Conservation (phyloP, 2,329 filamentous ascomycete genomes). For the Cladophialophora chaetospira region DNA sequence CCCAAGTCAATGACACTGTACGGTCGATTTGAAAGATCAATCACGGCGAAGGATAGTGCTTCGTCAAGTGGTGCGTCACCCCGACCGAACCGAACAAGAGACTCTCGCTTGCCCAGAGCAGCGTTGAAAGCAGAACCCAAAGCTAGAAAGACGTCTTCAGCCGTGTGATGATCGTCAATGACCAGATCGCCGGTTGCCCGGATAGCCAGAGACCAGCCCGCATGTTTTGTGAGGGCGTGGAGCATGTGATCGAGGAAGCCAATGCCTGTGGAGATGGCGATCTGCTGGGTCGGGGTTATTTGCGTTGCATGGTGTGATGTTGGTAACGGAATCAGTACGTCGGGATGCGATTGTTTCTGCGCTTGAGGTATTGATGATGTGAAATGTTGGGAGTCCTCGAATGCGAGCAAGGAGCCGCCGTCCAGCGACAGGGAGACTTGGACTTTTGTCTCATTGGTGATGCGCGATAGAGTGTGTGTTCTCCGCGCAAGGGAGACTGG, state of each 20-base stretch:
- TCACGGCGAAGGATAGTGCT: conserved; percentile 86
- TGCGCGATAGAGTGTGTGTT: conserved; percentile 76
- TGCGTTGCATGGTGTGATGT: conserved; percentile 76
- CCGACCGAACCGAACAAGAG: conserved; percentile 85
- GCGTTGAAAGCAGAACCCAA: conserved; percentile 81
- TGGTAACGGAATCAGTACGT: conserved; percentile 45
- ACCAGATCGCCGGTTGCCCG: conserved; percentile 86
- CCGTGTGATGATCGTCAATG: conserved; percentile 98
- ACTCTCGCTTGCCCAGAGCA: conserved; percentile 75
- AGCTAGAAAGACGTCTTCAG: conserved; percentile 92
- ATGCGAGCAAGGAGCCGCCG: conserved; percentile 61
- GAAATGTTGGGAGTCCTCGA: conserved; percentile 30
- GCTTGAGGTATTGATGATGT: conserved; percentile 22
- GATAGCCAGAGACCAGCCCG: conserved; percentile 86
- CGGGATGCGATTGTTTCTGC: conserved; percentile 45
- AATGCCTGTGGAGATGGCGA: conserved; percentile 88
- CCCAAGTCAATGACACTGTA: conserved; percentile 82
- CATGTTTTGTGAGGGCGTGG: conserved; percentile 93
- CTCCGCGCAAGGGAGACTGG: conserved; percentile 54
- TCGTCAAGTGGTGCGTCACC: conserved; percentile 95
- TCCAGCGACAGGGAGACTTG: conserved; percentile 90
- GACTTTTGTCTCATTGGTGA: conserved; percentile 98
- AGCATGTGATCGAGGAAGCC: conserved; percentile 99
- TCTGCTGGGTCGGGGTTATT: conserved; percentile 78
- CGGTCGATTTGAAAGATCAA: conserved; percentile 92